These are phyloP conservation scores for Chaetoscypha palmicola DNA, from an alignment of 2,329 filamentous ascomycete species.

Conservation along the genomic window DNA sequence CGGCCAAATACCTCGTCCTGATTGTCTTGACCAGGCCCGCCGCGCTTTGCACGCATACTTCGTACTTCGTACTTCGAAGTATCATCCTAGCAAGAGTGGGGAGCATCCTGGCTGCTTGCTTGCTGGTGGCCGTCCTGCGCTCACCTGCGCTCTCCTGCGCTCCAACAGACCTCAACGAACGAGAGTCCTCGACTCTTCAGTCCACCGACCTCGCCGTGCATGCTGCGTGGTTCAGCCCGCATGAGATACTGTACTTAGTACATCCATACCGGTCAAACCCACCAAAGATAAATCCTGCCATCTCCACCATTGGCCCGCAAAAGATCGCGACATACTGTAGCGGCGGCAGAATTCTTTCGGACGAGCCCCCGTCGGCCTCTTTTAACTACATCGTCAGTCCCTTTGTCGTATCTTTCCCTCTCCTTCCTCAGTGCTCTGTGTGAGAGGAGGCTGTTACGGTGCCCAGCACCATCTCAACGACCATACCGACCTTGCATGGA, in stretches of 20 bases:
- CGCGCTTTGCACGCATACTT: background rate
- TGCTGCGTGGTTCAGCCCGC: constrained; percentile 5
- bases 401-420: constrained; percentile 3
- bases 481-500: too few species aligned
- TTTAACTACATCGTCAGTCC: constrained; percentile 12
- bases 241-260: too few species aligned
- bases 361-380: constrained; percentile 15
- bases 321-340: constrained; percentile 7
- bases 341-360: constrained; percentile 16
- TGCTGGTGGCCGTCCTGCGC: background rate
- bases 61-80: too few species aligned
- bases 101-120: background rate
- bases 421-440: constrained; percentile 13
- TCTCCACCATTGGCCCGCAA: constrained; percentile 18
- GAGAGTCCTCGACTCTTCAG: too few species aligned
- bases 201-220: background rate
- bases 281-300: constrained; percentile 11
- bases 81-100: constrained; percentile 8
- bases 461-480: constrained; percentile 17
- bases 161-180: constrained; percentile 2
- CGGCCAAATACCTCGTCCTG: background rate
- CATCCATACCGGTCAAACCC: too few species aligned
- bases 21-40: background rate
- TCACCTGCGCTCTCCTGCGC: too few species aligned
- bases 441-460: constrained; percentile 22